Base-by-base conservation (phyloP, 2,329 filamentous ascomycete genomes). In the Pseudogymnoascus destructans region DNA sequence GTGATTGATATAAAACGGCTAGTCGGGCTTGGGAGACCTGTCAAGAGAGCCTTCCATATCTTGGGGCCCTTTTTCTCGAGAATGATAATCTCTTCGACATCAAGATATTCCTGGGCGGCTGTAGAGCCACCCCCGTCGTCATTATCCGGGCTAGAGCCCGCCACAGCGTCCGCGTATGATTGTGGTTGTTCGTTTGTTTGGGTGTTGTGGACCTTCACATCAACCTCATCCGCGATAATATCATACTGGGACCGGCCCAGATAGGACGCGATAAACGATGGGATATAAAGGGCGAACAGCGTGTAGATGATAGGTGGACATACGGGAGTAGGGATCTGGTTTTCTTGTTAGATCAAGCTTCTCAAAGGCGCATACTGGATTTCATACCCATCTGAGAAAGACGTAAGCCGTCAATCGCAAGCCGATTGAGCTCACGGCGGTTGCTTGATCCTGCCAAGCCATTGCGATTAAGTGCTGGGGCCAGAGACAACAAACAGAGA, bases 21-120 rank as follows among this genome's bases (percentile, higher is more conserved):
- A n/a, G 76, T 78, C 5, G 86, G 80, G 64, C 83, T 89, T 1
- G 93, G 92, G 0, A 85, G 73, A 3, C 93, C 93, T 2, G 81
- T 81, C 21, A 95, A 72, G 5, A 97, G 74, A 2, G 88, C 87
- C 63, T 77, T 79, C 63, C 86, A 73, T 1, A 80, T 73, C 19
- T 76, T 75, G 2, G 79, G 70, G 10, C 79, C 74, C 64, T 79
- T 79, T 66, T 84, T 75, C 56, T 79, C 73, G 13, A 86, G 65
- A 9, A 81, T 67, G 3, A 87, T 71, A 0, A 78, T 84, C 68
- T 90, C 85, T 59, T 82, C 69, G 21, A 89, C 73, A 25, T 81
- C 77, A 33, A 89, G 73, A 59, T 82, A 74, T 59, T 78, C 73
- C 15, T 73, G 68, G 4, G 75, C 66, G 25, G 77, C 59, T 69